These are phyloP conservation scores for Solanum raphanifolium DNA, from an alignment of 257 asterid species.

Conservation along the genomic window DNA sequence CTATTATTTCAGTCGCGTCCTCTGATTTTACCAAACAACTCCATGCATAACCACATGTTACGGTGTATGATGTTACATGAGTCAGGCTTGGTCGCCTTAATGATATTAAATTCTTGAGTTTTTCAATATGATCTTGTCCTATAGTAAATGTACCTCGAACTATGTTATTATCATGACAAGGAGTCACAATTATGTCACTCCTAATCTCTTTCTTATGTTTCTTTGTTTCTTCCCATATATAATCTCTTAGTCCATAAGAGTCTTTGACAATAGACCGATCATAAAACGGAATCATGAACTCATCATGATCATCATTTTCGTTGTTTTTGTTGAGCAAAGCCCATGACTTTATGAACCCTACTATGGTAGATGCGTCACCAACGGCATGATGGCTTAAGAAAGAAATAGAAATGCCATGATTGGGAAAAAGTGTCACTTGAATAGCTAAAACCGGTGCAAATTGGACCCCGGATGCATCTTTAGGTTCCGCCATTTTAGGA, in stretches of 20 bases:
- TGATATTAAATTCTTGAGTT: constrained; percentile 17
- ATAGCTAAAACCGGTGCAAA: not conserved
- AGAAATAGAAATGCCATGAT: constrained; percentile 3
- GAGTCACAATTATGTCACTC: not conserved
- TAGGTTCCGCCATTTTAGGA: not conserved
- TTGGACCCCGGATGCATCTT: not conserved
- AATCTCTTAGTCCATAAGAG: not conserved
- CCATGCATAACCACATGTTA: constrained; percentile 26
- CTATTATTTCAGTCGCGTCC: not conserved
- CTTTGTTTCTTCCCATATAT: constrained; percentile 4
- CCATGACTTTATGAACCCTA: constrained; percentile 7
- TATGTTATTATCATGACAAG: not conserved
- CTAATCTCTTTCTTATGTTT: not conserved
- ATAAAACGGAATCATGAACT: not conserved
- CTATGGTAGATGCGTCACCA: constrained; percentile 3
- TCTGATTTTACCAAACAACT: constrained; percentile 28
- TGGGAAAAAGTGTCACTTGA: constrained; percentile 12
- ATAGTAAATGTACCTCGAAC: constrained; percentile 14
- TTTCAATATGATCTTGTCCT: not conserved
- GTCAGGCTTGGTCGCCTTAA: constrained; percentile 4
- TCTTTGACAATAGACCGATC: constrained; percentile 1
- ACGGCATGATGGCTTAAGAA: not conserved
- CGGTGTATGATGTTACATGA: constrained; percentile 24
- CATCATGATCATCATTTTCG: not conserved
- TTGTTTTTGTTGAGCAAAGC: not conserved